Evolutionary conservation across 2,329 filamentous ascomycete species (phyloP).

Genomic region (Ophiostoma sp.): DNA sequence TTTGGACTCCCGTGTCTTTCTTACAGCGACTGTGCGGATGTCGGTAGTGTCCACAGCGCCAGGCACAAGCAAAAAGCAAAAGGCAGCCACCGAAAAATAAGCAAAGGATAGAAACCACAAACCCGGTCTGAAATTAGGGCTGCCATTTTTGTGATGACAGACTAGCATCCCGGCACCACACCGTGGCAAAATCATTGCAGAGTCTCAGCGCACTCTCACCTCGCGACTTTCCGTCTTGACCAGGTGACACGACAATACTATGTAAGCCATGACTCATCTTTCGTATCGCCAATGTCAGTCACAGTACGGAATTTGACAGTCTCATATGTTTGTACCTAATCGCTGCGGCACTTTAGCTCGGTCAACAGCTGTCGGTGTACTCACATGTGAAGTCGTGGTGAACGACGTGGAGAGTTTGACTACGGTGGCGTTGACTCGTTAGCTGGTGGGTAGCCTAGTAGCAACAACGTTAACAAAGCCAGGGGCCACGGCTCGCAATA

Average conservation of each 20-base stretch:
- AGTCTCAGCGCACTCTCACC: not conserved
- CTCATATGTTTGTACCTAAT: not conserved
- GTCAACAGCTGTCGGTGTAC: not conserved
- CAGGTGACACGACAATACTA: not conserved
- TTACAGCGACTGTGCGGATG: not conserved
- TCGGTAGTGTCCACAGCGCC: constrained; percentile 6
- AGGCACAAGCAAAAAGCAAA: not conserved
- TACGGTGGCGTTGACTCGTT: not conserved
- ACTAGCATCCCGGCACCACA: not conserved
- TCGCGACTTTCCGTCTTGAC: not conserved
- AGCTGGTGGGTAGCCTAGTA: not conserved
- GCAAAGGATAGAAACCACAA: not conserved
- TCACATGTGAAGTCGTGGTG: too few species aligned
- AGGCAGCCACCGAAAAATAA: not conserved
- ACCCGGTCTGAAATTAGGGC: not conserved
- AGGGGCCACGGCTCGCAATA: not conserved
- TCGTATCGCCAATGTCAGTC: not conserved
- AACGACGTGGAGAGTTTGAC: not conserved
- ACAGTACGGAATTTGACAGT: too few species aligned
- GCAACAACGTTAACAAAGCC: not conserved
- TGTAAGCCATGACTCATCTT: not conserved
- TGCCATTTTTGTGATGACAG: not conserved
- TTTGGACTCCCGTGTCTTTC: not conserved
- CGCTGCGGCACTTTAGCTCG: too few species aligned
- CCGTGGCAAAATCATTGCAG: not conserved